These are phyloP conservation scores for Microsporum audouinii DNA, from an alignment of 2,329 filamentous ascomycete species.

Conservation along the genomic window DNA sequence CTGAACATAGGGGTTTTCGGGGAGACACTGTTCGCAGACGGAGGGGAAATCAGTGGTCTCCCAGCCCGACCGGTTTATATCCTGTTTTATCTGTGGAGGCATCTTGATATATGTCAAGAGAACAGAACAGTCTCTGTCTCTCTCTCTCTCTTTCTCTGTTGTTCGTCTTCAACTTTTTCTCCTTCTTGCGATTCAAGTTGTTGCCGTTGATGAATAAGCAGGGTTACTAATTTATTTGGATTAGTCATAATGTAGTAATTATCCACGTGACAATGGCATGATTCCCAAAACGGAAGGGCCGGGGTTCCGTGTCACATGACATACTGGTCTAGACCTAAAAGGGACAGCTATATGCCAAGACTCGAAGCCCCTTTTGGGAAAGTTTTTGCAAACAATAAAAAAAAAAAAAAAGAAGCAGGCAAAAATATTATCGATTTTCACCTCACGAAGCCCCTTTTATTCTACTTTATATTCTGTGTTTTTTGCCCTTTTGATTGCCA, in stretches of 20 bases:
- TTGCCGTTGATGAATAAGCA: not conserved
- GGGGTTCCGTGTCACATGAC: not conserved
- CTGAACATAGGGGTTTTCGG: slow-evolving; percentile 94
- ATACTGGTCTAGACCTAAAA: not conserved
- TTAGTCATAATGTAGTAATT: not conserved
- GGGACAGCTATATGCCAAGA: not conserved
- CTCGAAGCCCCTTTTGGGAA: not conserved
- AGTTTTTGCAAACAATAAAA: not conserved
- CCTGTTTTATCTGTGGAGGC: slow-evolving; percentile 92
- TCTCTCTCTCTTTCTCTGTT: not conserved
- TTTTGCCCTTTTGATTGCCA: not conserved
- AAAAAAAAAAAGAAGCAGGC: not conserved
- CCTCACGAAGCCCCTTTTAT: not conserved
- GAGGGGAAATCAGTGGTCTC: slow-evolving; percentile 54
- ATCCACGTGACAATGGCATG: not conserved
- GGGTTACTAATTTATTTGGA: not conserved
- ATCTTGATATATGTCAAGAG: slow-evolving; percentile 12
- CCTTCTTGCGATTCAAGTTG: not conserved
- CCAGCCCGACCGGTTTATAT: slow-evolving; percentile 91
- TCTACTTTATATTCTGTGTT: not conserved
- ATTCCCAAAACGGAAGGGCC: not conserved
- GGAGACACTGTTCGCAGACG: slow-evolving; percentile 72
- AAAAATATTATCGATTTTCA: not conserved
- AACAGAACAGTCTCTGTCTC: not conserved
- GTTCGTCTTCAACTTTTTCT: not conserved